Evolutionary conservation across 2,329 filamentous ascomycete species (phyloP).

Genomic region (Neonectria faginata): DNA sequence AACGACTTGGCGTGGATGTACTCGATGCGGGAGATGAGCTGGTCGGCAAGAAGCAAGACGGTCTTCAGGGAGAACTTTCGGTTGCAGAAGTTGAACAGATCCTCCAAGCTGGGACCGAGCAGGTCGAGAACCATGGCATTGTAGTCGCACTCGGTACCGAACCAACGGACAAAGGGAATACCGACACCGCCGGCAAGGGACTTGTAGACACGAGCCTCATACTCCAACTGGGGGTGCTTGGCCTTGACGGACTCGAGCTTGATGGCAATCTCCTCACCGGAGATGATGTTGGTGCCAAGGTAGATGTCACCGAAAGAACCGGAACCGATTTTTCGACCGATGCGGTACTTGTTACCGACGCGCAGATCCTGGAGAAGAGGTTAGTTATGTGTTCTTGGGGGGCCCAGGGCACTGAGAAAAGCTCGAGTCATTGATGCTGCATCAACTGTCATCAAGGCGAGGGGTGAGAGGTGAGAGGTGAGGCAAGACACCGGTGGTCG

Average conservation of each 20-base stretch:
- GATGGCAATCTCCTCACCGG: conserved; percentile 98
- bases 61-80: conserved; percentile 99
- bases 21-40: conserved; percentile 98
- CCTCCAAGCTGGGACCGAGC: conserved; percentile 93
- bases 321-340: conserved; percentile 98
- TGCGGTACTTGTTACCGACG: conserved; percentile 99
- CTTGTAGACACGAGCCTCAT: conserved; percentile 95
- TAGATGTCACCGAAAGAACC: conserved; percentile 99
- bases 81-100: conserved; percentile 99
- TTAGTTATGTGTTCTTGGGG: conserved; percentile 33
- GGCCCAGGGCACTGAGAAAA: neutral
- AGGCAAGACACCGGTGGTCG: too few relatives aligned
- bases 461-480: neutral
- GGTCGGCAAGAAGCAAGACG: conserved; percentile 93
- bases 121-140: conserved; percentile 99
- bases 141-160: conserved; percentile 99
- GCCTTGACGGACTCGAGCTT: conserved; percentile 99
- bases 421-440: neutral
- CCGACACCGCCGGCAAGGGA: conserved; percentile 94
- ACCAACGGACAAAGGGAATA: conserved; percentile 99
- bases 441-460: neutral
- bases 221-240: conserved; percentile 98
- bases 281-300: conserved; percentile 99
- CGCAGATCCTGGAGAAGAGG: conserved; percentile 81
- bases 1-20: conserved; percentile 99